Base-by-base conservation (phyloP, 2,329 filamentous ascomycete genomes). In the Fusarium sp. region DNA sequence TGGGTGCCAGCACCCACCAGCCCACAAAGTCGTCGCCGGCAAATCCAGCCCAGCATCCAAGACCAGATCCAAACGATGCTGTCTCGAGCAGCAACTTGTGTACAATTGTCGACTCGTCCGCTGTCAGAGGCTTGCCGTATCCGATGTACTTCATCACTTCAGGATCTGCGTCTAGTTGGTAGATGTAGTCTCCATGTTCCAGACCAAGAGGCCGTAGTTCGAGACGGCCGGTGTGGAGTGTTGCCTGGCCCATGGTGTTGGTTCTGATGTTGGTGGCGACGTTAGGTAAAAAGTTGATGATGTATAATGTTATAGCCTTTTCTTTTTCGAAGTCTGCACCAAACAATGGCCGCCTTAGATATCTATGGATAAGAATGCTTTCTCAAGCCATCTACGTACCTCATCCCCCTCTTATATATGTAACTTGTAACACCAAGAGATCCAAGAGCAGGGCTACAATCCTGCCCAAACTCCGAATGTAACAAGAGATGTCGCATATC, bases 1-100 rank as follows among this genome's bases (percentile, higher is more conserved):
- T 72, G n/a, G 66, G 60, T 2, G 73, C 75, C 24, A 77, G 43
- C 24, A 76, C 65, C 74, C 75, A 77, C 74, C 74, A 76, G 19
- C 76, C 76, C 43, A 77, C 70, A 54, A 77, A 77, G 14, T 76
- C 62, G n/a, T 69, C 74, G 3, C 54, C 70, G 5, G 60, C 40
- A 26, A 72, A 72, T 14, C 49, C 70, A 6, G 56, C 70, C 70
- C 70, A 72, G 53, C 64, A 69, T 33, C 70, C 67, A 21, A 73
- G 70, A 6, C 70, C 70, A 13, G 67, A 57, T 7, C 65, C 67
- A 9, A 65, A 50, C 4, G 64, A 50, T 17, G 70, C 67, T 34
- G 70, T 72, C 53, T 72, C 67, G n/a, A 72, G 60, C 8, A 72
- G 64, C 21, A 69, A 44, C 14, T 69, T 72, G 67, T 71, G 70